Evolutionary conservation across 345 rosid species (phyloP).

Genomic region (Corchorus olitorius): DNA sequence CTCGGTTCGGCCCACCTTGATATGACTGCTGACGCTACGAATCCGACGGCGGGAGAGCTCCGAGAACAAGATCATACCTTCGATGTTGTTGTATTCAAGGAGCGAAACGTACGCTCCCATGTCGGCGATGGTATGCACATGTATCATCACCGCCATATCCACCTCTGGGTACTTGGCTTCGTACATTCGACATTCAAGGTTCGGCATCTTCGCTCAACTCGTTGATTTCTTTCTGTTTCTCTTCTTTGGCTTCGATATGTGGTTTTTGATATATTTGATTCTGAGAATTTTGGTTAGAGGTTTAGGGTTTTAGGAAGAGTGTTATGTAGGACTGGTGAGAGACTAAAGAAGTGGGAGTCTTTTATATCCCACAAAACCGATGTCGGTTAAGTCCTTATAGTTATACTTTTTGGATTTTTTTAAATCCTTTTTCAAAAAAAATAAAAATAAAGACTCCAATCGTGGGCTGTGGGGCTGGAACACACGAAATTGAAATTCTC

Average conservation of each 20-base stretch:
- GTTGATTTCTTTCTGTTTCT: background rate
- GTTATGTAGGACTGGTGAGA: no score
- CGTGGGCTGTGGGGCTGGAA: no score
- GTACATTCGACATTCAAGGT: constrained; percentile 97
- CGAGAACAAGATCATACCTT: constrained; percentile 96
- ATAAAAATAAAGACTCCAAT: no score
- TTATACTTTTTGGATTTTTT: no score
- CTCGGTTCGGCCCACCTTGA: constrained; percentile 95
- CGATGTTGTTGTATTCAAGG: constrained; percentile 95
- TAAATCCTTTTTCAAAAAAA: no score
- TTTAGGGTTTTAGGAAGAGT: constrained; percentile 11
- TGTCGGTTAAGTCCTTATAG: background rate
- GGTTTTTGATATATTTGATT: background rate
- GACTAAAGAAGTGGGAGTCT: no score
- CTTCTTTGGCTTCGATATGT: background rate
- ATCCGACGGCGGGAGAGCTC: constrained; percentile 99
- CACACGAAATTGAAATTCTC: no score
- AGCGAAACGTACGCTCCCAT: constrained; percentile 97
- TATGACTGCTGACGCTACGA: constrained; percentile 90
- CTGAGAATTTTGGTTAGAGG: background rate
- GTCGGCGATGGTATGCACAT: constrained; percentile 92
- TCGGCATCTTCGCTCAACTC: constrained; percentile 64
- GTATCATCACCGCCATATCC: constrained; percentile 99
- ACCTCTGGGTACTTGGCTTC: constrained; percentile 92
- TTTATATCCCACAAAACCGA: background rate